Percentiles rank a stretch among this genome's conserved stretches.
phyloP scores from a whole-genome alignment of 2,329 filamentous ascomycete species.

The Zalaria obscura region DNA sequence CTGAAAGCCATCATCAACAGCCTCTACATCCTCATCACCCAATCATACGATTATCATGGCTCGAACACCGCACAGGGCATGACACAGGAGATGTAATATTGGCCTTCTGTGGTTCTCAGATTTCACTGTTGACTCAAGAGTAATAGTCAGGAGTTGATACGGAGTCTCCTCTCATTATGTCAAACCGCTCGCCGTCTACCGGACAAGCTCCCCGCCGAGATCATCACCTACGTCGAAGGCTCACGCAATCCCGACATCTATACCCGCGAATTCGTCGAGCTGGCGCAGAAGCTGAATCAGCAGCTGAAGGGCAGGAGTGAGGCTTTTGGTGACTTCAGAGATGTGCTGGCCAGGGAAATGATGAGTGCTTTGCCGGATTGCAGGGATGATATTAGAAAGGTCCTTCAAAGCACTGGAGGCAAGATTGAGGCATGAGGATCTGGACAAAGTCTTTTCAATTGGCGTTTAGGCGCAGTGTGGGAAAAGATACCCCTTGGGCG shows the following conservation, averaged over 20 bases:
- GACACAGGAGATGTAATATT: constrained; percentile 39
- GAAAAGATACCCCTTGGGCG: no score
- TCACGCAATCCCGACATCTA: constrained; percentile 54
- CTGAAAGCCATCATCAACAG: constrained; percentile 48
- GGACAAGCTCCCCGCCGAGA: constrained; percentile 44
- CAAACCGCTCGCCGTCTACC: constrained; percentile 32
- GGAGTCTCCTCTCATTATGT: constrained; percentile 39
- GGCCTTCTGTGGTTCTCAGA: background rate
- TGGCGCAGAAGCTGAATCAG: constrained; percentile 48
- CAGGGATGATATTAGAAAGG: constrained; percentile 35
- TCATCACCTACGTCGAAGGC: constrained; percentile 49
- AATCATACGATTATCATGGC: constrained; percentile 46
- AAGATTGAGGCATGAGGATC: background rate
- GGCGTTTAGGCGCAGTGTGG: no score
- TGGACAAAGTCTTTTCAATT: no score
- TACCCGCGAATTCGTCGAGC: constrained; percentile 50
- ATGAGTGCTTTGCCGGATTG: constrained; percentile 43
- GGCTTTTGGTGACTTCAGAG: constrained; percentile 43
- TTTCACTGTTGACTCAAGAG: constrained; percentile 3
- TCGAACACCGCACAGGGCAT: constrained; percentile 42
- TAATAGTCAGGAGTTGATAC: constrained; percentile 34
- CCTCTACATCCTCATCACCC: constrained; percentile 44
- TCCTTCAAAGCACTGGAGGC: constrained; percentile 33
- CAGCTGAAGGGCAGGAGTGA: constrained; percentile 46
- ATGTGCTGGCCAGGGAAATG: constrained; percentile 45